Percentiles rank a stretch among this genome's conserved stretches.
phyloP scores from a whole-genome alignment of 1,284 basidiomycete genomes.

The Sphaerobolus stellatus region DNA sequence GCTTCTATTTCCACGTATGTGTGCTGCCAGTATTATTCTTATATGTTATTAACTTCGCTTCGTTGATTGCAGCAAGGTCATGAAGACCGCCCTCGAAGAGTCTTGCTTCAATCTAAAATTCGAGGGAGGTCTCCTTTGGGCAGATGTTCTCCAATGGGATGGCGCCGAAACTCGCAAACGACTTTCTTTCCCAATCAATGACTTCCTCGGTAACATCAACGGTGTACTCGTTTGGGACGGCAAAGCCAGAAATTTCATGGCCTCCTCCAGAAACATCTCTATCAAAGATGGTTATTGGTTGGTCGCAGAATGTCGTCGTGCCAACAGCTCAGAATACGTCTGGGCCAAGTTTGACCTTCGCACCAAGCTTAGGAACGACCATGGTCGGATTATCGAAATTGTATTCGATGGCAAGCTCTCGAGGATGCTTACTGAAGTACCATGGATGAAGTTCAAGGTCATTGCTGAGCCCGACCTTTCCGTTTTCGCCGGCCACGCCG shows the following conservation, averaged over 20 bases:
- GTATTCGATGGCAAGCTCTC: background rate
- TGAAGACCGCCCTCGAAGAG: background rate
- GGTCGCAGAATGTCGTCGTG: background rate
- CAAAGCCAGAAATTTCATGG: background rate
- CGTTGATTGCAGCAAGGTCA: background rate
- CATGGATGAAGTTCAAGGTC: background rate
- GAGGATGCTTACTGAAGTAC: background rate
- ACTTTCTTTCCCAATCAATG: background rate
- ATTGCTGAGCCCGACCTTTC: background rate
- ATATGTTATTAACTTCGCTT: background rate
- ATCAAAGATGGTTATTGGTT: background rate
- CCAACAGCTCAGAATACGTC: background rate
- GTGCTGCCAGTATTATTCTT: background rate
- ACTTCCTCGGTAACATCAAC: background rate
- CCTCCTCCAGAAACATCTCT: background rate
- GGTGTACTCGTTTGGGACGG: background rate
- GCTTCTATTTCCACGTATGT: slow-evolving; percentile 1
- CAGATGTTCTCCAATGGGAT: background rate
- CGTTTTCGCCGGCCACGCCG: background rate
- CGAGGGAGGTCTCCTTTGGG: background rate
- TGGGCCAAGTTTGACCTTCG: background rate
- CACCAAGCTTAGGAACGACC: background rate
- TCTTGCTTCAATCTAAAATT: background rate
- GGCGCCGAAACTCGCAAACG: background rate
- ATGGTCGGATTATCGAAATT: background rate